Base-by-base conservation (phyloP, 75 land plant species). In the Picea sitchensis region DNA sequence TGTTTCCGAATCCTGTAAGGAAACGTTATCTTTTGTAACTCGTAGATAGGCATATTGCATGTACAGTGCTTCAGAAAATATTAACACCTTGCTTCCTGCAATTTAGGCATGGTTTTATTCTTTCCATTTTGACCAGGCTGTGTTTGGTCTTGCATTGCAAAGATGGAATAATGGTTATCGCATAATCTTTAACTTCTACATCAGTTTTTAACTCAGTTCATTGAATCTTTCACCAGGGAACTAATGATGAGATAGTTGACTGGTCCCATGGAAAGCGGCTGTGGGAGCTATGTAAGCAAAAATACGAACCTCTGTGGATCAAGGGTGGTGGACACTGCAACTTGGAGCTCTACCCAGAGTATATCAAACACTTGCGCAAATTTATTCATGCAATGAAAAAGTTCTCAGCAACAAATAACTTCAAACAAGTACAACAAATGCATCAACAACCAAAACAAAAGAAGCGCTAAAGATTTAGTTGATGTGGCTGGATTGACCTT, bases 271-370 rank as follows among this genome's bases (percentile, higher is more conserved):
- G 98, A 11, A 95, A 95, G 82, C 90, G 88, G 12, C 73, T 95
- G 41, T 90, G 93, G 92, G 94, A 93, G 21, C 81, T 95, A 32
- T 60, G 93, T 20, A 88, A 91, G 82, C 94, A 93, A 65, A 93
- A 93, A 75, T 95, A 91, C 38, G 98, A 95, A 18, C 98, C 98
- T 3, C 63, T 95, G 44, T 95, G 98, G 98, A 83, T 95, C 51
- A 87, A 95, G 65, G 98, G 98, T 11, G 98, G 94, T 31, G 96
- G 96, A 0, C 98, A 95, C 59, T 95, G 98, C 83, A 95, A 95
- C 85, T 86, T 95, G 58, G 98, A 95, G 81, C 89, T 95, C 26
- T 95, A 86, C 80, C 98, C 98, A 0, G 98, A 95, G 84, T 95
- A 91, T 83, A 93, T 95, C 34, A 90, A 85, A 78, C 98, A 95